phyloP scores from a whole-genome alignment of 768 basidiomycete species.

The Hygrophoropsis aurantiaca region DNA sequence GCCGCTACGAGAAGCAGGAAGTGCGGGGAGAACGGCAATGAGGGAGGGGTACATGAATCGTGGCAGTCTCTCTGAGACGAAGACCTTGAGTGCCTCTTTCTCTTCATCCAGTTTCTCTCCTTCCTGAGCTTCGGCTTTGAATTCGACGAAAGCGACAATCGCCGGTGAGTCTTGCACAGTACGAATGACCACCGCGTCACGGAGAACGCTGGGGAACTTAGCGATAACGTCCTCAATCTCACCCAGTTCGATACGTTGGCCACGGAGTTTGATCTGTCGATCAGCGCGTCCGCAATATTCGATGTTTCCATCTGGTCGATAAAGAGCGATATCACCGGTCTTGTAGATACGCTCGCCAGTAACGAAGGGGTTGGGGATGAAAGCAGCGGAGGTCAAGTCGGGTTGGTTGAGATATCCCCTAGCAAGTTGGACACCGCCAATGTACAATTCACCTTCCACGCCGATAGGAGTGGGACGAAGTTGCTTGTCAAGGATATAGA shows the following conservation, averaged over 20 bases:
- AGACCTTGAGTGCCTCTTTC: conserved; percentile 18
- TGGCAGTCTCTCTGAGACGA: conserved; percentile 27
- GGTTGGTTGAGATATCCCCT: conserved; percentile 23
- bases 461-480: conserved; percentile 25
- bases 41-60: conserved; percentile 32
- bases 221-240: conserved; percentile 31
- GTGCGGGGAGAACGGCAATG: conserved; percentile 21
- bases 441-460: conserved; percentile 20
- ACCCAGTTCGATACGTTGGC: conserved; percentile 32
- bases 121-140: conserved; percentile 20
- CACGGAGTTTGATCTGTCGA: conserved; percentile 33
- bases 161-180: conserved; percentile 26
- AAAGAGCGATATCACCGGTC: conserved; percentile 30
- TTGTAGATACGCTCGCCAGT: conserved; percentile 28
- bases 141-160: conserved; percentile 29
- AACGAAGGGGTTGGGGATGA: conserved; percentile 30
- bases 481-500: conserved; percentile 17
- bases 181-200: conserved; percentile 25
- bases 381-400: conserved; percentile 23
- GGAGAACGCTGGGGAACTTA: conserved; percentile 19
- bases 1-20: conserved; percentile 25
- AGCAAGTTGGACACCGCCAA: conserved; percentile 23
- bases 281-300: conserved; percentile 32
- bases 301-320: conserved; percentile 26
- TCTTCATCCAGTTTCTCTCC: conserved; percentile 5